Percentiles rank a stretch among this genome's conserved stretches.
Conservation (phyloP, 2,329 filamentous ascomycete species). For the Penicillium sp. region DNA sequence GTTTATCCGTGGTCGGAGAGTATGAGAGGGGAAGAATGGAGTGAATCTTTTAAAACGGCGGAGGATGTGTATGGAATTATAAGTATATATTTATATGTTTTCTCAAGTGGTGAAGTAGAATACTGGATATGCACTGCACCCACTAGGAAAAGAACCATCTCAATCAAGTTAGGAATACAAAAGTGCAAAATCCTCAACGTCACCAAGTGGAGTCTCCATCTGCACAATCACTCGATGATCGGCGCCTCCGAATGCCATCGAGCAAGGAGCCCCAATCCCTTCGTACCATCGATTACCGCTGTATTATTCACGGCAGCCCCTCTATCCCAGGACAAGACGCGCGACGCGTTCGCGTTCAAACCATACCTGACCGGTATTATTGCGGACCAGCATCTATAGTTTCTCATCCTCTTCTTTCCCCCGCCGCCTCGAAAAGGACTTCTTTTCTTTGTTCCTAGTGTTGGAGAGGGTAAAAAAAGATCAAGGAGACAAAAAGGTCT, state of each 20-base stretch:
- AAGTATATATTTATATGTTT: no score
- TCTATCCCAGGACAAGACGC: conserved; percentile 17
- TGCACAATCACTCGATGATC: background rate
- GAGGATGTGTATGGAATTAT: background rate
- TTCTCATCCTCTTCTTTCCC: conserved; percentile 3
- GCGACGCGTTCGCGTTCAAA: conserved; percentile 25
- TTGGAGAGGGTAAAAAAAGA: background rate
- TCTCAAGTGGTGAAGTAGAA: no score
- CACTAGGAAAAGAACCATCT: no score
- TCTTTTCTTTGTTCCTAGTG: background rate
- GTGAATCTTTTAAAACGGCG: conserved; percentile 7
- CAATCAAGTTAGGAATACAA: no score
- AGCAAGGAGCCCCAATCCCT: conserved; percentile 5
- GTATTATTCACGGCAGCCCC: no score
- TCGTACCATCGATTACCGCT: background rate
- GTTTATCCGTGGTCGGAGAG: background rate
- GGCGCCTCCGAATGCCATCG: conserved; percentile 7
- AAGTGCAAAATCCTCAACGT: no score
- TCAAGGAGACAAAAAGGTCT: background rate
- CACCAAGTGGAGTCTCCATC: conserved; percentile 1
- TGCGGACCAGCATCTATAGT: background rate
- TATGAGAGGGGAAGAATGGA: background rate
- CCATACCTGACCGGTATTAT: conserved; percentile 12
- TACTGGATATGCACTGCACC: no score
- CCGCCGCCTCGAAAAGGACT: conserved; percentile 1